Evolutionary conservation across 345 rosid species (phyloP).

Genomic region (Schrenkiella parvula): DNA sequence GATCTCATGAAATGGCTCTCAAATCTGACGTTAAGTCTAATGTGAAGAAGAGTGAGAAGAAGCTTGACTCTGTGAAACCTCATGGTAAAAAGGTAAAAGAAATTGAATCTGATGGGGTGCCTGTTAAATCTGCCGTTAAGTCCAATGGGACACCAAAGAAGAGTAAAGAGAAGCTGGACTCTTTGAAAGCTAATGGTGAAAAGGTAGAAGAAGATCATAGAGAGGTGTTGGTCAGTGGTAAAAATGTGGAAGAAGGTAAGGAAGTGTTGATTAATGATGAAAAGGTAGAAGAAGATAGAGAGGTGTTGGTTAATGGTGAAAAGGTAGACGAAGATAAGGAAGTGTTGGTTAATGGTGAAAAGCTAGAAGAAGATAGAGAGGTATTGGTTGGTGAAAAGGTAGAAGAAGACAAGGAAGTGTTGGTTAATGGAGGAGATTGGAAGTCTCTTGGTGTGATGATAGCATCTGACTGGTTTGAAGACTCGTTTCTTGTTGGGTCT

Average conservation of each 20-base stretch:
- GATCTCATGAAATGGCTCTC: neutral
- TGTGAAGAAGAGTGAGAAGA: neutral
- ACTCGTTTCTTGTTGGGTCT: neutral
- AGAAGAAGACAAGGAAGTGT: neutral
- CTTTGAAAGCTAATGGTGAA: neutral
- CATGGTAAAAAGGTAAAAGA: neutral
- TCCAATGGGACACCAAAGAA: neutral
- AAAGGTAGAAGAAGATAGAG: neutral
- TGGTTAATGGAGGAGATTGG: neutral
- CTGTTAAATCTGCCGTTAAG: neutral
- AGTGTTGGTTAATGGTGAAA: neutral
- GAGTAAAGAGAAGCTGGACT: neutral
- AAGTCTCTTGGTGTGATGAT: neutral
- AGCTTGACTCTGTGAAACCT: neutral
- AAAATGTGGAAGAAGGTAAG: too few relatives aligned
- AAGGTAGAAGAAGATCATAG: neutral
- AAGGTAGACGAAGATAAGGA: neutral
- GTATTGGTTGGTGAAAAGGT: neutral
- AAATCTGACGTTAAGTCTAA: neutral
- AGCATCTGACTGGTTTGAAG: slow-evolving; percentile 4
- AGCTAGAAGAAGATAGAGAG: neutral
- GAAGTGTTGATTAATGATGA: neutral
- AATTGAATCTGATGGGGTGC: too few relatives aligned
- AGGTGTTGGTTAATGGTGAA: neutral
- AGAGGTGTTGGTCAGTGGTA: too few relatives aligned